Evolutionary conservation across 2,329 filamentous ascomycete species (phyloP).

Genomic region (Cercospora beticola): DNA sequence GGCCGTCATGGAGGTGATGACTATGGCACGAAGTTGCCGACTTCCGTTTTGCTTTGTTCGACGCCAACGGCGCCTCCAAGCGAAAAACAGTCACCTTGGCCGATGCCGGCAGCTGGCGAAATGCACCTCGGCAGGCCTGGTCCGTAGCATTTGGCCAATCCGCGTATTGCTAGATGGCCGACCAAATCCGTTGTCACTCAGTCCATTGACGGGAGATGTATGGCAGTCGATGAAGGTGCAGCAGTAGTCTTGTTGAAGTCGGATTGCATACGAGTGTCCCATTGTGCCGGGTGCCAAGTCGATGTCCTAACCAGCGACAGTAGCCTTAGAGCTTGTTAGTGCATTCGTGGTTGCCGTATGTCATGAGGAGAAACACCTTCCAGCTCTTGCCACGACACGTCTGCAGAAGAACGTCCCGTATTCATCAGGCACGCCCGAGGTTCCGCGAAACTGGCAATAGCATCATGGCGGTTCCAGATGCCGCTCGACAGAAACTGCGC

Average conservation of each 20-base stretch:
- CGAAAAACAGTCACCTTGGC: background rate
- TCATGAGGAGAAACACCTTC: background rate
- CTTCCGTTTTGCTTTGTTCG: conserved; percentile 1
- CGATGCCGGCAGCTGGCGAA: conserved; percentile 11
- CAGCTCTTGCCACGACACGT: background rate
- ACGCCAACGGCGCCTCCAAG: background rate
- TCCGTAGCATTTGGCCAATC: background rate
- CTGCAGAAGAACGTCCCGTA: background rate
- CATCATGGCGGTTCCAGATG: conserved; percentile 3
- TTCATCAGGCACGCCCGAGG: background rate
- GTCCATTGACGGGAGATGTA: background rate
- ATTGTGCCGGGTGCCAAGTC: background rate
- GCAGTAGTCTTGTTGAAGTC: background rate
- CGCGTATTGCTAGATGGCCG: background rate
- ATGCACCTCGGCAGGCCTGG: background rate
- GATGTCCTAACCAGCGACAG: background rate
- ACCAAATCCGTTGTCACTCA: background rate
- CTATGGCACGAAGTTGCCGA: background rate
- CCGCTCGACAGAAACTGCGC: conserved; percentile 21
- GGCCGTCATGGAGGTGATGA: background rate
- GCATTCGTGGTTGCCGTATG: background rate
- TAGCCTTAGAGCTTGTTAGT: background rate
- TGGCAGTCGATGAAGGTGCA: background rate
- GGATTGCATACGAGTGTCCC: background rate
- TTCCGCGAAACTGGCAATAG: background rate